phyloP scores from a whole-genome alignment of 2,329 filamentous ascomycete species.

The Hymenoscyphus salicellus region DNA sequence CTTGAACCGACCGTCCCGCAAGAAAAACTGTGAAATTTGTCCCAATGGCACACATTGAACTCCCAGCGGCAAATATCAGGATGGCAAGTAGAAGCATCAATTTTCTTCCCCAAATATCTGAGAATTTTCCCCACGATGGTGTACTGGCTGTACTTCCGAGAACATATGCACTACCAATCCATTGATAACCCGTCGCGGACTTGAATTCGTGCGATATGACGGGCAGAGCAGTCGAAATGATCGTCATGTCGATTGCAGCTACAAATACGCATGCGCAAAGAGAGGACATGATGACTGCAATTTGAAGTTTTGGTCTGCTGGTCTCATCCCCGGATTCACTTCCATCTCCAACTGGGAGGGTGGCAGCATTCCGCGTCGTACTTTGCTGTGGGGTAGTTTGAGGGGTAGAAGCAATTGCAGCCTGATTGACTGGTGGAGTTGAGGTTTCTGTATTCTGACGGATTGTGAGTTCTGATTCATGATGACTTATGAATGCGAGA shows the following conservation, averaged over 20 bases:
- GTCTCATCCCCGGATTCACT: slow-evolving; percentile 21
- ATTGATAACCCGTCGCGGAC: slow-evolving; percentile 58
- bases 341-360: too few species aligned
- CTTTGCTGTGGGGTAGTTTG: too few species aligned
- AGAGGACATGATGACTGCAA: slow-evolving; percentile 34
- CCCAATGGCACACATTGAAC: slow-evolving; percentile 47
- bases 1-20: slow-evolving; percentile 44
- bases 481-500: too few species aligned
- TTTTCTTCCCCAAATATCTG: slow-evolving; percentile 58
- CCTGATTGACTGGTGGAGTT: too few species aligned
- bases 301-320: slow-evolving; percentile 32
- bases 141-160: slow-evolving; percentile 65
- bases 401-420: too few species aligned
- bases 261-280: slow-evolving; percentile 35
- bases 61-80: slow-evolving; percentile 51
- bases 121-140: slow-evolving; percentile 62
- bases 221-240: slow-evolving; percentile 59
- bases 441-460: too few species aligned
- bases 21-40: slow-evolving; percentile 48
- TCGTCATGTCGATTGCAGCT: slow-evolving; percentile 44
- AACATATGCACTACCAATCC: slow-evolving; percentile 73
- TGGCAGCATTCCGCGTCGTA: too few species aligned
- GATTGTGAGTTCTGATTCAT: too few species aligned
- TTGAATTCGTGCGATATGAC: slow-evolving; percentile 55
- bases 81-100: slow-evolving; percentile 49